Conservation (phyloP, 2,329 filamentous ascomycete species). For the Xylariomycetidae sp. region DNA sequence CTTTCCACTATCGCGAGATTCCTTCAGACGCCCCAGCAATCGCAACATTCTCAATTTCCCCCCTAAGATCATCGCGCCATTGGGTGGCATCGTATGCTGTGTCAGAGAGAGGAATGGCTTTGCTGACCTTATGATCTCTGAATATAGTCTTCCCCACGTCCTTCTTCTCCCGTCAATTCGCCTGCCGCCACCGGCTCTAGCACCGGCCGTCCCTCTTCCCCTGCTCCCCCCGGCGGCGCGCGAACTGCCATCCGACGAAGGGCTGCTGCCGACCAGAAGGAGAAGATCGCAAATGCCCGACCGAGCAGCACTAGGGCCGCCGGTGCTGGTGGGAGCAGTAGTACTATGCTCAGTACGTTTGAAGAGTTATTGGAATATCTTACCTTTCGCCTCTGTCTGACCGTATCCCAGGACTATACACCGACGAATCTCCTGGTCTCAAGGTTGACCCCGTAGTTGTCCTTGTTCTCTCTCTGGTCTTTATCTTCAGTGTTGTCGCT, state of each 20-base stretch:
- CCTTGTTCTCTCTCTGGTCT: conserved; percentile 90
- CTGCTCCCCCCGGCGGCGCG: conserved; percentile 85
- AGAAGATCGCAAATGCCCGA: conserved; percentile 90
- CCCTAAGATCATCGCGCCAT: no score
- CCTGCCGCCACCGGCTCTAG: conserved; percentile 61
- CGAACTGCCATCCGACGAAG: conserved; percentile 93
- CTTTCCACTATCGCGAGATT: no score
- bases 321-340: conserved; percentile 91
- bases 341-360: conserved; percentile 91
- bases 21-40: no score
- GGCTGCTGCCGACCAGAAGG: conserved; percentile 94
- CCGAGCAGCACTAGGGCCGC: conserved; percentile 90
- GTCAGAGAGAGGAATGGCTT: no score
- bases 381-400: conserved; percentile 19
- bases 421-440: conserved; percentile 92
- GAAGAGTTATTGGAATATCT: conserved; percentile 2
- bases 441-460: conserved; percentile 98
- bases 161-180: conserved; percentile 55
- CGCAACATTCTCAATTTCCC: neutral
- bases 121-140: conserved; percentile 7
- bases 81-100: no score
- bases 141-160: conserved; percentile 52
- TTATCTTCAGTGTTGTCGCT: conserved; percentile 98
- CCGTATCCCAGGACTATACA: conserved; percentile 70
- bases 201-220: conserved; percentile 75